These are phyloP conservation scores for Dothistroma pini DNA, from an alignment of 2,329 filamentous ascomycete genomes.

Conservation along the genomic window DNA sequence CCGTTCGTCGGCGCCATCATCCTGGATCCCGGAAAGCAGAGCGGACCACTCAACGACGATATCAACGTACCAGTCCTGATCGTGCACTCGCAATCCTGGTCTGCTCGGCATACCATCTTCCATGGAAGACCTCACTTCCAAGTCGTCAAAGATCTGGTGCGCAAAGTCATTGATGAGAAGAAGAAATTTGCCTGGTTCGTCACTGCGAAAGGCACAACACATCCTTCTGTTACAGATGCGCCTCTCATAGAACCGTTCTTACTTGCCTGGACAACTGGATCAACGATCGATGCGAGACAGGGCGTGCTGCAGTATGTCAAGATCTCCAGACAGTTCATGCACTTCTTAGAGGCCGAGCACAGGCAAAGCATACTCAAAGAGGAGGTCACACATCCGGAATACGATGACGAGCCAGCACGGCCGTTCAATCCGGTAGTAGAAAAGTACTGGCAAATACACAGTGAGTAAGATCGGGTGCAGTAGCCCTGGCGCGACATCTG, in stretches of 20 bases:
- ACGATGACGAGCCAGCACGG: conserved; percentile 32
- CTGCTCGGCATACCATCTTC: conserved; percentile 53
- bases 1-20: conserved; percentile 57
- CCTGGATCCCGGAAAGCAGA: conserved; percentile 63
- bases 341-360: conserved; percentile 43
- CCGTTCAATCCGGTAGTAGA: conserved; percentile 24
- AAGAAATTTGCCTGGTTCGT: conserved; percentile 44
- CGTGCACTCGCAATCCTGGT: conserved; percentile 65
- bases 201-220: conserved; percentile 43
- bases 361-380: conserved; percentile 50
- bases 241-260: conserved; percentile 61
- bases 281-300: conserved; percentile 54
- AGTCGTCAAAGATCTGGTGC: conserved; percentile 56
- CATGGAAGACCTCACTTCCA: conserved; percentile 63
- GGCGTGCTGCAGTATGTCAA: conserved; percentile 60
- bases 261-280: conserved; percentile 59
- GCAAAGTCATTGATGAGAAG: conserved; percentile 42
- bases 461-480: too few species aligned
- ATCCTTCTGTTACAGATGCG: conserved; percentile 64
- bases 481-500: too few species aligned
- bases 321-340: conserved; percentile 56
- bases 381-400: conserved; percentile 42
- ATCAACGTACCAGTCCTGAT: conserved; percentile 58
- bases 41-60: conserved; percentile 58
- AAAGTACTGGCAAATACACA: conserved; percentile 45